Base-by-base conservation (phyloP, 2,329 filamentous ascomycete genomes). In the Stagonosporopsis rhizophila region DNA sequence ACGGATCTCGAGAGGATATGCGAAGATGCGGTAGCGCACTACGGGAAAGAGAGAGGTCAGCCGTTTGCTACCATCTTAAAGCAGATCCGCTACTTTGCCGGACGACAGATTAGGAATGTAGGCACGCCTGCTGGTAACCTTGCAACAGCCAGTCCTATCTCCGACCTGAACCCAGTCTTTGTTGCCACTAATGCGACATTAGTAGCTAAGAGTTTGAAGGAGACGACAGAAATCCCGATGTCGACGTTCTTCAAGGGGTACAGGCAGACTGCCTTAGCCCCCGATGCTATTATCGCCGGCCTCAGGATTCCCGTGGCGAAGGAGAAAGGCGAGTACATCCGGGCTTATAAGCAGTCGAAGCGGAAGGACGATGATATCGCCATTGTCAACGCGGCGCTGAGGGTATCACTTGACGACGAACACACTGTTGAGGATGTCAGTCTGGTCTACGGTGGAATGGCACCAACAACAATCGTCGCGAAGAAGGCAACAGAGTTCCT, bases 361-460 rank as follows among this genome's bases (percentile, higher is more conserved):
- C 82, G 95, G 64, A 98, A 98, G 73, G 95, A 99, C 68, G 95
- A 99, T 68, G 95, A 99, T 72, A 98, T 99, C 72, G 95, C 95
- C 2, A 98, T 99, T 67, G 95, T 98, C 22, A 98, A 96, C 44
- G 87, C 90, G 25, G 92, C 94, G 1, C 77, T 98, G 54, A 86
- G 91, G 32, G 82, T 98, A 5, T 85, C 84, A 5, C 78, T 98
- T 2, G 84, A 88, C 35, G 83, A 89, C 2, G 81, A 83, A 1
- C 85, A 94, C 38, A 74, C 86, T 1, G 91, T 98, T 6, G 83
- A 87, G 58, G 87, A 88, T 61, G 88, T 86, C 57, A 91, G 89
- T 66, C 81, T 99, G 20, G 90, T 96, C 3, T 98, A 96, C 66
- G 95, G 95, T 49, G 95, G 95, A 40, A 95, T 99, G 92, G 95